These are phyloP conservation scores for Colletotrichum sp. DNA, from an alignment of 2,329 filamentous ascomycete species.

Conservation along the genomic window DNA sequence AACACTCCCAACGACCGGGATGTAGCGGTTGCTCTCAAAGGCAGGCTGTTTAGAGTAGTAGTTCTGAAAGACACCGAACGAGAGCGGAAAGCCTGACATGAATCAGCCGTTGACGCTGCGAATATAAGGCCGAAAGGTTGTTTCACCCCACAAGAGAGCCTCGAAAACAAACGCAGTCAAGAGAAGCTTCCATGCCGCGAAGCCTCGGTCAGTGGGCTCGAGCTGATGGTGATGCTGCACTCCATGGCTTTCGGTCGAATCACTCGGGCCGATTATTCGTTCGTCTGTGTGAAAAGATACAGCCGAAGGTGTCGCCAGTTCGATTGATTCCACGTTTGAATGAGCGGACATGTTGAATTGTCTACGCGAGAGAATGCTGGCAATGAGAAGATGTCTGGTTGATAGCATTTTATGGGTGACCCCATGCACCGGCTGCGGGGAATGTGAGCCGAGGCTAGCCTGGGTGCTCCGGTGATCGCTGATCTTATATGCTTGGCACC, in stretches of 20 bases:
- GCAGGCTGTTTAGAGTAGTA: constrained; percentile 31
- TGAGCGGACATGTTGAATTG: neutral
- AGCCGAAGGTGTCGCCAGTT: neutral
- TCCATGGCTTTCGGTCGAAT: neutral
- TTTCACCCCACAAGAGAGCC: constrained; percentile 28
- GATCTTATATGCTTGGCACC: neutral
- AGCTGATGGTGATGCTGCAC: constrained; percentile 5
- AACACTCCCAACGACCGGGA: constrained; percentile 31
- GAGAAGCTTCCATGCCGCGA: constrained; percentile 29
- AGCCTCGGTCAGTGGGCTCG: constrained; percentile 26
- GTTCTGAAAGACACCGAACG: constrained; percentile 34
- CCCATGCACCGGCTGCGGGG: neutral
- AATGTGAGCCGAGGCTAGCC: neutral
- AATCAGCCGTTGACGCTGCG: neutral
- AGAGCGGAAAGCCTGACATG: constrained; percentile 30
- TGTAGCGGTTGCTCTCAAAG: constrained; percentile 28
- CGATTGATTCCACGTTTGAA: neutral
- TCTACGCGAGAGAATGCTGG: neutral
- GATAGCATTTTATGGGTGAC: neutral
- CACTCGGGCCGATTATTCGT: neutral
- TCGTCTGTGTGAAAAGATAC: neutral
- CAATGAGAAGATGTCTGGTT: neutral
- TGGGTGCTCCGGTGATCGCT: neutral
- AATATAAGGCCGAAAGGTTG: neutral
- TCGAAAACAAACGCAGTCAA: constrained; percentile 30